These are phyloP conservation scores for Cercospora zeina DNA, from an alignment of 2,329 filamentous ascomycete genomes.

Conservation along the genomic window DNA sequence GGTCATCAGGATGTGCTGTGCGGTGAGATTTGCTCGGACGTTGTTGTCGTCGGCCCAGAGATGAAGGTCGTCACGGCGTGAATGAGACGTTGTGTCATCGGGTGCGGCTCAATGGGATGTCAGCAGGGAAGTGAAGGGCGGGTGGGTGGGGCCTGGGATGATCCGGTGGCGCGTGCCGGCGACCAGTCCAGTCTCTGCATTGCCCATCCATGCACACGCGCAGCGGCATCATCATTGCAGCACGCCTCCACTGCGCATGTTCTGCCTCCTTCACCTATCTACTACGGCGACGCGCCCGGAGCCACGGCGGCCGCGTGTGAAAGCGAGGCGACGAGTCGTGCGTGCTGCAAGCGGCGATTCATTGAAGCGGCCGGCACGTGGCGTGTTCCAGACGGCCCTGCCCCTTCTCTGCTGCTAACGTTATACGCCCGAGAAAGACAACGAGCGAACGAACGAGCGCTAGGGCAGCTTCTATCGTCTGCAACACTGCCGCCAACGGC, in stretches of 20 bases:
- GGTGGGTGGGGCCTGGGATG: neutral
- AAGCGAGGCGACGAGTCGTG: neutral
- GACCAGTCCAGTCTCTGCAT: no score
- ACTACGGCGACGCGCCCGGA: neutral
- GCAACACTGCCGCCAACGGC: neutral
- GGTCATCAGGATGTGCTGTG: neutral
- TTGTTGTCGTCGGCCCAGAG: conserved; percentile 1
- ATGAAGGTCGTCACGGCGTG: neutral
- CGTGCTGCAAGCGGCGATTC: neutral
- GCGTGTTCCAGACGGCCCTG: neutral
- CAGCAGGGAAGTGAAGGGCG: neutral
- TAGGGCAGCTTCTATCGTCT: neutral
- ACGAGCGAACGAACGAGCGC: conserved; percentile 2
- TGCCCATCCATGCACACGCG: neutral
- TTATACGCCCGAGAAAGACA: neutral
- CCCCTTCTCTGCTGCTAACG: neutral
- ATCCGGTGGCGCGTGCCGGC: conserved; percentile 6
- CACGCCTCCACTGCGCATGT: neutral
- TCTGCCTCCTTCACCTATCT: neutral
- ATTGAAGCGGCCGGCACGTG: neutral
- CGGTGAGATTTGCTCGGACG: neutral
- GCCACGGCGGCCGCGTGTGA: neutral
- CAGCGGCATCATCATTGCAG: neutral
- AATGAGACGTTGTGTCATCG: neutral
- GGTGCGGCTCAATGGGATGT: neutral